Percentiles rank a stretch among this genome's conserved stretches.
These are phyloP conservation scores for Hsuehochloa calcarea DNA, from an alignment of 176 grass and related monocot genomes.

Conservation along the genomic window DNA sequence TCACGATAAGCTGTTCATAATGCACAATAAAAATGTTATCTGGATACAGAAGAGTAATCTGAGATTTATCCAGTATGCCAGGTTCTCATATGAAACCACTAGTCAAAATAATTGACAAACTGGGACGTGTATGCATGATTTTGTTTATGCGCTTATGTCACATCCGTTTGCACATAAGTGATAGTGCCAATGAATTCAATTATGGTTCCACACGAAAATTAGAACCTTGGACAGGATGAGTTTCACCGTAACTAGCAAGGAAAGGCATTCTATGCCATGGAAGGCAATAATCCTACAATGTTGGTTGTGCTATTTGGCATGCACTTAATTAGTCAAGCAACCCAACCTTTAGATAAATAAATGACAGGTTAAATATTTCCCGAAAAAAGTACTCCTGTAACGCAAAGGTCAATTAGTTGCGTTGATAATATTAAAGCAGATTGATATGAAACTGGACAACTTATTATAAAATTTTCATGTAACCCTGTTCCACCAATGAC, in stretches of 20 bases:
- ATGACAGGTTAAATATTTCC: neutral
- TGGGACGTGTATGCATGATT: neutral
- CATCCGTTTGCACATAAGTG: slow-evolving; percentile 19
- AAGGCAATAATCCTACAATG: neutral
- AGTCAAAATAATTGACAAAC: slow-evolving; percentile 9
- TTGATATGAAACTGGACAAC: neutral
- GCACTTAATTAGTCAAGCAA: slow-evolving; percentile 7
- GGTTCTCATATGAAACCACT: slow-evolving; percentile 3
- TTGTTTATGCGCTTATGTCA: neutral
- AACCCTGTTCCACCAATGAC: neutral
- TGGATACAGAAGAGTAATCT: slow-evolving; percentile 17
- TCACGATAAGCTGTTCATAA: neutral
- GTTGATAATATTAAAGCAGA: neutral
- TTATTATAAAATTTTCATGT: neutral
- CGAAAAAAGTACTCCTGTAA: neutral
- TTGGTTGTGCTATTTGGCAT: neutral
- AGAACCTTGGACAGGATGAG: neutral
- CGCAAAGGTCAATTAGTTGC: neutral
- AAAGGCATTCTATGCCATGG: neutral
- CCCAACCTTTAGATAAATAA: neutral
- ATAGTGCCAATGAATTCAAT: neutral
- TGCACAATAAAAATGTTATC: neutral
- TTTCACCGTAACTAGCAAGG: neutral
- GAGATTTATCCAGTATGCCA: neutral
- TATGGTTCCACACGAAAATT: slow-evolving; percentile 3